Evolutionary conservation across 495 filamentous ascomycete genomes (phyloP).

Genomic region (Xylaria flabelliformis): DNA sequence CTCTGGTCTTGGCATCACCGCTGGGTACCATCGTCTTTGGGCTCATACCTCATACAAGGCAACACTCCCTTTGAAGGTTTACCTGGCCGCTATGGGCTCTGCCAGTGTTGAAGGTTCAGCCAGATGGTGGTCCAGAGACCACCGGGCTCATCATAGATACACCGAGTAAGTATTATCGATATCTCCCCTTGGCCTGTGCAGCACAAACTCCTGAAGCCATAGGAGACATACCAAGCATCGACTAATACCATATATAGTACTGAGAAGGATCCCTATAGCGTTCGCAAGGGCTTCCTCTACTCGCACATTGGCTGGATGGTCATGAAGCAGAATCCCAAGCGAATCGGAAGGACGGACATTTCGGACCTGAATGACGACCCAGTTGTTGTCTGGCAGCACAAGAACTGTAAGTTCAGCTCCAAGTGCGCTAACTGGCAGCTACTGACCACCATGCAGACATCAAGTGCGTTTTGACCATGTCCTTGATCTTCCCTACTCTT

Average conservation of each 20-base stretch:
- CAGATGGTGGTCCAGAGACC: constrained; percentile 96
- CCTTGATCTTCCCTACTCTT: constrained; percentile 79
- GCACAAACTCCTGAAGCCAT: neutral
- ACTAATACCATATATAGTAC: constrained; percentile 53
- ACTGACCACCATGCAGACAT: constrained; percentile 54
- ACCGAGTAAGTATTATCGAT: constrained; percentile 66
- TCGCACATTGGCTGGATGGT: constrained; percentile 95
- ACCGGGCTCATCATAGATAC: constrained; percentile 97
- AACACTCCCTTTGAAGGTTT: constrained; percentile 85
- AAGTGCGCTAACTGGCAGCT: neutral
- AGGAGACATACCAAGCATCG: neutral
- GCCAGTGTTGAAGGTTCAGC: constrained; percentile 97
- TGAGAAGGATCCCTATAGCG: constrained; percentile 98
- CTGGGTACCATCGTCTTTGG: constrained; percentile 92
- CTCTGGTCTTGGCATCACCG: constrained; percentile 88
- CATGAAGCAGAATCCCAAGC: constrained; percentile 93
- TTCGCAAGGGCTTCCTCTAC: constrained; percentile 97
- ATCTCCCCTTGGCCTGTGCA: neutral
- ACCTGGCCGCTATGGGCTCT: constrained; percentile 88
- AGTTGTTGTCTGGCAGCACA: constrained; percentile 94
- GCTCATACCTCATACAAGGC: constrained; percentile 95
- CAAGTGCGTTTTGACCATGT: constrained; percentile 87
- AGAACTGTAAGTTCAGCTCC: constrained; percentile 59
- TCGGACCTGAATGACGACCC: constrained; percentile 94
- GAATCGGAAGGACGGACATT: constrained; percentile 95